A percentile compares a stretch with the other conserved stretches of the same genome.
phyloP scores from a whole-genome alignment of 2,329 filamentous ascomycete species.

The Fusarium sp. region DNA sequence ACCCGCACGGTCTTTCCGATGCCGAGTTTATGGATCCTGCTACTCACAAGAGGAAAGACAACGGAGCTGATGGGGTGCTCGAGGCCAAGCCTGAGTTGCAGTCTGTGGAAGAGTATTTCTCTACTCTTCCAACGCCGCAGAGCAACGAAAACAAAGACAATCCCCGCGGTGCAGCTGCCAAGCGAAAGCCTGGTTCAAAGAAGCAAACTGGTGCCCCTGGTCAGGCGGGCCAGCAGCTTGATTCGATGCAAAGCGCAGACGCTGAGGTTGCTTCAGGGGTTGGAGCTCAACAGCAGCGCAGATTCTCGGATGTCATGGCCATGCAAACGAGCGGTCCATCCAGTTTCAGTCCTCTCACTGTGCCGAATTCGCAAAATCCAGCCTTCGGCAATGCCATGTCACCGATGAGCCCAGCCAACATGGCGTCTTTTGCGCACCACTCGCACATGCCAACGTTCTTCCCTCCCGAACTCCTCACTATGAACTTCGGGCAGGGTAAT shows the following conservation, averaged over 20 bases:
- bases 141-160: slow-evolving; percentile 55
- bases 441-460: slow-evolving; percentile 57
- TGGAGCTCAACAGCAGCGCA: slow-evolving; percentile 48
- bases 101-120: slow-evolving; percentile 94
- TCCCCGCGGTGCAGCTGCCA: slow-evolving; percentile 40
- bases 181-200: slow-evolving; percentile 55
- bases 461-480: slow-evolving; percentile 64
- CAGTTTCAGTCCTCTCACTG: slow-evolving; percentile 55
- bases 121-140: slow-evolving; percentile 75
- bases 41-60: slow-evolving; percentile 75
- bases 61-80: slow-evolving; percentile 86
- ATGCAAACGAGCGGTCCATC: slow-evolving; percentile 55
- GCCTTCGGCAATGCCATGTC: slow-evolving; percentile 63
- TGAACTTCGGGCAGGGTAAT: slow-evolving; percentile 63
- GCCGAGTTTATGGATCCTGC: slow-evolving; percentile 85
- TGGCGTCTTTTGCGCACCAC: slow-evolving; percentile 54
- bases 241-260: slow-evolving; percentile 35
- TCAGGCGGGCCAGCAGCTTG: slow-evolving; percentile 36
- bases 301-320: slow-evolving; percentile 56
- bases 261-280: slow-evolving; percentile 20
- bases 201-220: slow-evolving; percentile 36
- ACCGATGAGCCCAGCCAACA: slow-evolving; percentile 64
- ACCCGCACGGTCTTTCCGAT: slow-evolving; percentile 90
- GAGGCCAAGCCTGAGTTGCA: slow-evolving; percentile 91
- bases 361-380: slow-evolving; percentile 55